phyloP scores from a whole-genome alignment of 2,329 filamentous ascomycete species.

The Colletotrichum sublineola region DNA sequence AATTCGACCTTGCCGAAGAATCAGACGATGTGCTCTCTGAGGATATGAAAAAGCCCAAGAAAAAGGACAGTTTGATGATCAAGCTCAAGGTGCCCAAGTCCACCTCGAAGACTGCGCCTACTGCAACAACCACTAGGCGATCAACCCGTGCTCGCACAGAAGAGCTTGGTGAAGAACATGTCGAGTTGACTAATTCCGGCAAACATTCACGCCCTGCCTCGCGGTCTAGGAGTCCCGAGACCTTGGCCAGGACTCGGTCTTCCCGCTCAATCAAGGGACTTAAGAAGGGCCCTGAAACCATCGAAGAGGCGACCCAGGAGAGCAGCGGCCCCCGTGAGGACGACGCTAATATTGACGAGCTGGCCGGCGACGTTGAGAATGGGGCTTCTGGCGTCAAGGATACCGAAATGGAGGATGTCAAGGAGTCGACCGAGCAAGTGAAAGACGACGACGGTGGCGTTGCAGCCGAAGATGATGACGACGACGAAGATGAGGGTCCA shows the following conservation, averaged over 20 bases:
- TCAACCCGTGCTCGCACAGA: conserved; percentile 67
- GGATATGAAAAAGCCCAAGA: conserved; percentile 46
- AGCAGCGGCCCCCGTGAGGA: conserved; percentile 55
- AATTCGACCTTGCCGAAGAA: conserved; percentile 49
- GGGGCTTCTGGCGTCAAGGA: conserved; percentile 46
- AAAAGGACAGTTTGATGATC: conserved; percentile 52
- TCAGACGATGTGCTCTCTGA: conserved; percentile 46
- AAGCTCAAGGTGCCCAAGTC: conserved; percentile 58
- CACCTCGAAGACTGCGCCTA: conserved; percentile 30
- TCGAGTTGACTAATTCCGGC: conserved; percentile 73
- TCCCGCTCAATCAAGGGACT: conserved; percentile 66
- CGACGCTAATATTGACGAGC: conserved; percentile 55
- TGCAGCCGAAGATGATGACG: conserved; percentile 54
- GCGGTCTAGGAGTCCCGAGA: conserved; percentile 68
- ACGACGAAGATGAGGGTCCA: conserved; percentile 64
- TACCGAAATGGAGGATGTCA: conserved; percentile 46
- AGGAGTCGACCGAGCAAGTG: conserved; percentile 49
- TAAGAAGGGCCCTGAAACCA: conserved; percentile 62
- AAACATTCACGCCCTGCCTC: conserved; percentile 65
- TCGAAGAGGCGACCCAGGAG: conserved; percentile 68
- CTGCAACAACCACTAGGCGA: conserved; percentile 55
- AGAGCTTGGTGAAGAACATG: conserved; percentile 66
- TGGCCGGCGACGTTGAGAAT: conserved; percentile 51
- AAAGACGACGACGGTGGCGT: conserved; percentile 49
- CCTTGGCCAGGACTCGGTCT: conserved; percentile 58